A percentile compares a stretch with the other conserved stretches of the same genome.
Evolutionary conservation across 495 filamentous ascomycete genomes (phyloP).

Genomic region (Stereocaulon alpinum): DNA sequence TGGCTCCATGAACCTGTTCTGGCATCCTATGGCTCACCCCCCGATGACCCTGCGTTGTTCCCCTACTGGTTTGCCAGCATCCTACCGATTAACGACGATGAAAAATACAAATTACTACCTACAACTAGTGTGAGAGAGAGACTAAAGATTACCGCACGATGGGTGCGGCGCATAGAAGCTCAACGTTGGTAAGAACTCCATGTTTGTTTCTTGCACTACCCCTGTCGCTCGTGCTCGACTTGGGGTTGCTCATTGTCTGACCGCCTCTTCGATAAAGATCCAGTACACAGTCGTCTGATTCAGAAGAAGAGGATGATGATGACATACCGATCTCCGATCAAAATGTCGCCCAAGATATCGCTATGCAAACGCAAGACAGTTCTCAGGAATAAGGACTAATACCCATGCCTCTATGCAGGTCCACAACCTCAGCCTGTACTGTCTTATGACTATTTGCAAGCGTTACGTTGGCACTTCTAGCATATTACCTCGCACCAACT

Average conservation of each 20-base stretch:
- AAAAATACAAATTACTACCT: constrained; percentile 65
- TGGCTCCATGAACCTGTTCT: constrained; percentile 66
- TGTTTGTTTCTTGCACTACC: neutral
- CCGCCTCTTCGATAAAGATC: constrained; percentile 11
- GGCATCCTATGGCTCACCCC: constrained; percentile 64
- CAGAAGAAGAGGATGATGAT: constrained; percentile 13
- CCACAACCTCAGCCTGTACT: constrained; percentile 24
- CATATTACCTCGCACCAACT: constrained; percentile 6
- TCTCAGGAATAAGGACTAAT: constrained; percentile 13
- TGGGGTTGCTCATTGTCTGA: constrained; percentile 14
- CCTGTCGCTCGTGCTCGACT: constrained; percentile 19
- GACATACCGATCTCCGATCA: neutral
- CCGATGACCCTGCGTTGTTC: constrained; percentile 63
- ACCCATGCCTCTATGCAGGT: constrained; percentile 18
- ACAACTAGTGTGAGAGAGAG: constrained; percentile 68
- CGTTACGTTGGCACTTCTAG: constrained; percentile 14
- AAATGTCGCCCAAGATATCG: neutral
- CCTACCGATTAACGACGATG: constrained; percentile 61
- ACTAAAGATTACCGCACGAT: constrained; percentile 64
- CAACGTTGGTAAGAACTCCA: constrained; percentile 51
- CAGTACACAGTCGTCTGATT: constrained; percentile 7
- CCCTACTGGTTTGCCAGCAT: constrained; percentile 89
- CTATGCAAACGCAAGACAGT: neutral
- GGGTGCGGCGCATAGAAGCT: constrained; percentile 64
- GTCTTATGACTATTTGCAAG: constrained; percentile 26